These are phyloP conservation scores for Auriscalpium orientale DNA, from an alignment of 768 basidiomycete species.

Conservation along the genomic window DNA sequence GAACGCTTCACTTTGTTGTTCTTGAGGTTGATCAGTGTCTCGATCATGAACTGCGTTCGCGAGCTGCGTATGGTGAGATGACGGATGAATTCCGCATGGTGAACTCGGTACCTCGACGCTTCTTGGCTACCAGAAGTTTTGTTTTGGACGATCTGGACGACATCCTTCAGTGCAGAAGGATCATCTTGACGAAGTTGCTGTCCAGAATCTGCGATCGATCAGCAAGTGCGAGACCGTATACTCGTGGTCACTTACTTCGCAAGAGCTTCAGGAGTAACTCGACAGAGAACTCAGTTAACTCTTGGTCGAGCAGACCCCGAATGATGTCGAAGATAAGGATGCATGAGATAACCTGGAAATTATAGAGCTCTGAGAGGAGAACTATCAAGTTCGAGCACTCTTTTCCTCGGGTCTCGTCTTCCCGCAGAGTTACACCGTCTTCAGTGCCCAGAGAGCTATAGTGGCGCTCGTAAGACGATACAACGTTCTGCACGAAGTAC, in stretches of 20 bases:
- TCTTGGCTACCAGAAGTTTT: constrained; percentile 50
- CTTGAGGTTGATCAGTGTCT: constrained; percentile 86
- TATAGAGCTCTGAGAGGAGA: constrained; percentile 88
- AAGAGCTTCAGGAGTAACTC: constrained; percentile 83
- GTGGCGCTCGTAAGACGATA: constrained; percentile 58
- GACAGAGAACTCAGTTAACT: constrained; percentile 71
- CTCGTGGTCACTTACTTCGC: constrained; percentile 46
- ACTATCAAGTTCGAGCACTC: constrained; percentile 85
- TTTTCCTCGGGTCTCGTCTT: constrained; percentile 53
- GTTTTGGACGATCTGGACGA: constrained; percentile 72
- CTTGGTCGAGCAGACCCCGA: constrained; percentile 55
- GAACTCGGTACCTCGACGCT: constrained; percentile 40
- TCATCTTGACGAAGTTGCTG: constrained; percentile 88
- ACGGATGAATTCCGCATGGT: neutral
- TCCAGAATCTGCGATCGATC: constrained; percentile 62
- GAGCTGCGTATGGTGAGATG: constrained; percentile 44
- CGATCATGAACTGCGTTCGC: constrained; percentile 91
- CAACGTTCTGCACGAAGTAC: constrained; percentile 68
- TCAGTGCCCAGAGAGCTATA: constrained; percentile 27
- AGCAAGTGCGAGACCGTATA: neutral
- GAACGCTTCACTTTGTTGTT: constrained; percentile 77
- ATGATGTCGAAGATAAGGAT: constrained; percentile 88
- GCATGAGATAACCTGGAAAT: constrained; percentile 89
- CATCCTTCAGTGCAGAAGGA: constrained; percentile 86
- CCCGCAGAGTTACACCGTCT: constrained; percentile 3